These are phyloP conservation scores for Rickenella mellea DNA, from an alignment of 768 basidiomycete genomes.

Conservation along the genomic window DNA sequence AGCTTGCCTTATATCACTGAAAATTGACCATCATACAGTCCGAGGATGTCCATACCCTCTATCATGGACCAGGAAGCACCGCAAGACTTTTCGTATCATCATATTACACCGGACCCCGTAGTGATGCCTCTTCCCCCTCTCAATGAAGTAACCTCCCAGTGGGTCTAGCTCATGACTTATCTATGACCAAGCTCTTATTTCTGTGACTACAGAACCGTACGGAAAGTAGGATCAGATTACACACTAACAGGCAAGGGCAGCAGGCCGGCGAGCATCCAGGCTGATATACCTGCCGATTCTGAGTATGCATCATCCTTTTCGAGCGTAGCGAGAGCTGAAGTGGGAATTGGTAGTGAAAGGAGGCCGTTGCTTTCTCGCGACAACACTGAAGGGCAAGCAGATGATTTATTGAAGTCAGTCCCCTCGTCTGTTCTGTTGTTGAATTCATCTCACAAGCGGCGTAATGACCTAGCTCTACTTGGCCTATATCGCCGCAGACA, in stretches of 20 bases:
- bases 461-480: slow-evolving; percentile 12
- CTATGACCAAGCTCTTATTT: background rate
- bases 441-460: slow-evolving; percentile 6
- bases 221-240: slow-evolving; percentile 8
- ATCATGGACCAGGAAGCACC: too few relatives aligned
- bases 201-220: slow-evolving; percentile 7
- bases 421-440: background rate
- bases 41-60: too few relatives aligned
- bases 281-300: slow-evolving; percentile 6
- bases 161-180: slow-evolving; percentile 19
- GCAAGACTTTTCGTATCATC: too few relatives aligned
- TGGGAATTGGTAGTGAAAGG: slow-evolving; percentile 32
- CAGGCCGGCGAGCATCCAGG: slow-evolving; percentile 7
- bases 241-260: slow-evolving; percentile 9
- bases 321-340: background rate
- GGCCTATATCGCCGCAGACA: slow-evolving; percentile 19
- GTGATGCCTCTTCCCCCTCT: slow-evolving; percentile 34
- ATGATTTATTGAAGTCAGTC: background rate
- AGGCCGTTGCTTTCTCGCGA: slow-evolving; percentile 39
- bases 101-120: slow-evolving; percentile 16
- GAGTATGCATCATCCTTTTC: slow-evolving; percentile 8
- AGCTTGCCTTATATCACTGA: too few relatives aligned
- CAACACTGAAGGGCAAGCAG: slow-evolving; percentile 14
- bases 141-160: slow-evolving; percentile 28
- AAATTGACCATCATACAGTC: too few relatives aligned